Conservation (phyloP, 192 early-diverging fungal genomes). For the Linnemannia exigua region DNA sequence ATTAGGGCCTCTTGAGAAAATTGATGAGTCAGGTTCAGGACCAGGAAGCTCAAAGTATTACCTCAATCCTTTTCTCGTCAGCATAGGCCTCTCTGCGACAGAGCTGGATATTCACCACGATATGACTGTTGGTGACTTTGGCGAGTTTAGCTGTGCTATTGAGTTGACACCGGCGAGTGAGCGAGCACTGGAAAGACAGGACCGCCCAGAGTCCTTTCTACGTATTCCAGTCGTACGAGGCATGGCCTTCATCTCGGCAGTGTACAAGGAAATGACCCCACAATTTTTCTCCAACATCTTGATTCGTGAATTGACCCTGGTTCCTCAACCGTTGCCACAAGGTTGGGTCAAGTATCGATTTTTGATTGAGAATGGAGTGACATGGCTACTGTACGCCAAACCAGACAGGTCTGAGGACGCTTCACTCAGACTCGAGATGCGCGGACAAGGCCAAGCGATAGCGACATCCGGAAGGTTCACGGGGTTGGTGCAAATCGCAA, state of each 20-base stretch:
- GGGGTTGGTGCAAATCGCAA: constrained; percentile 50
- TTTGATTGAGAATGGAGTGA: constrained; percentile 41
- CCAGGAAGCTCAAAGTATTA: constrained; percentile 18
- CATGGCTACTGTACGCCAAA: constrained; percentile 50
- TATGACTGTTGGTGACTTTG: constrained; percentile 48
- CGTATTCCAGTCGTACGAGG: constrained; percentile 46
- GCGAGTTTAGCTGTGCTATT: constrained; percentile 45
- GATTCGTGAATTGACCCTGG: constrained; percentile 29
- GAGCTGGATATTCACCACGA: constrained; percentile 33
- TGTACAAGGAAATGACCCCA: constrained; percentile 44
- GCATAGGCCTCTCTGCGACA: constrained; percentile 38
- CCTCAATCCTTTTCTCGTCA: constrained; percentile 49
- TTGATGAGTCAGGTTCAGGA: not conserved
- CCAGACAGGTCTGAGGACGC: not conserved
- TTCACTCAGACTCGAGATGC: constrained; percentile 13
- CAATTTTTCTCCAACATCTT: constrained; percentile 33
- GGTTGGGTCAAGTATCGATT: constrained; percentile 56
- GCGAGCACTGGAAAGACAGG: not conserved
- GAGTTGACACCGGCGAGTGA: constrained; percentile 15
- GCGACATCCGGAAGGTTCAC: constrained; percentile 43
- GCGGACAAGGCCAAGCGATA: not conserved
- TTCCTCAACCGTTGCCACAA: not conserved
- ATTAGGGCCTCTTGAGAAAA: constrained; percentile 10
- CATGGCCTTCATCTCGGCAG: constrained; percentile 40
- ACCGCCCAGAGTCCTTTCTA: not conserved